Base-by-base conservation (phyloP, 2,329 filamentous ascomycete genomes). In the Ophiostoma triangulosporum region DNA sequence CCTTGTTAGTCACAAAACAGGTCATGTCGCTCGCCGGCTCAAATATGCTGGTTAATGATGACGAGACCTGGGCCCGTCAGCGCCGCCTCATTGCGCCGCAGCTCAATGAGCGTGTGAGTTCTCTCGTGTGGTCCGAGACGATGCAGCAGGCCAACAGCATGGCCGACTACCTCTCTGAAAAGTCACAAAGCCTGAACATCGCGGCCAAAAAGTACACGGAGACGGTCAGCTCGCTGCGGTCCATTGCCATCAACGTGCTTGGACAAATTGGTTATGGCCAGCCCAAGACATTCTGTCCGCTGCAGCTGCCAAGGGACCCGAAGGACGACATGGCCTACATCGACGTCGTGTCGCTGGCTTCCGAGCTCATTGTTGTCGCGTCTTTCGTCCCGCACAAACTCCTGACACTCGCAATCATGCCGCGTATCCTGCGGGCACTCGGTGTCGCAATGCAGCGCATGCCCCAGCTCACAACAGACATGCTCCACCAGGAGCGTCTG, bases 181-280 rank as follows among this genome's bases (percentile, higher is more conserved):
- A 60, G n/a, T n/a, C n/a, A n/a, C n/a, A n/a, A n/a, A n/a, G n/a
- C 31, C 58, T 60, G 1, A 58, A 60, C 8, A 60, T 60, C 48
- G 56, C 62, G 22, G 64, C 65, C 1, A 9, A 48, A 17, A 29
- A 57, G 54, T 22, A 43, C 24, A 11, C 22, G 43, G 57, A 58
- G 4, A 63, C 62, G 2, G 57, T 68, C 26, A 60, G 56, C 9
- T 61, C 62, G 4, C 61, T 68, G 9, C 63, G 64, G 9, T 58
- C 58, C 33, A 56, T 70, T 17, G 65, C 67, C 15, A 66, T 70
- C 58, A 68, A 70, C 51, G 66, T 70, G 2, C 61, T 70, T 9
- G 64, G 64, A 4, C 51, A 59, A 31, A 63, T 66, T 1, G 67
- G 63, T 3, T 69, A 67, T 53, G 64, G 63, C 32, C 60, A 66